A percentile compares a stretch with the other conserved stretches of the same genome.
Conservation (phyloP, 805 yeast genomes). For the Komagataella pastoris region DNA sequence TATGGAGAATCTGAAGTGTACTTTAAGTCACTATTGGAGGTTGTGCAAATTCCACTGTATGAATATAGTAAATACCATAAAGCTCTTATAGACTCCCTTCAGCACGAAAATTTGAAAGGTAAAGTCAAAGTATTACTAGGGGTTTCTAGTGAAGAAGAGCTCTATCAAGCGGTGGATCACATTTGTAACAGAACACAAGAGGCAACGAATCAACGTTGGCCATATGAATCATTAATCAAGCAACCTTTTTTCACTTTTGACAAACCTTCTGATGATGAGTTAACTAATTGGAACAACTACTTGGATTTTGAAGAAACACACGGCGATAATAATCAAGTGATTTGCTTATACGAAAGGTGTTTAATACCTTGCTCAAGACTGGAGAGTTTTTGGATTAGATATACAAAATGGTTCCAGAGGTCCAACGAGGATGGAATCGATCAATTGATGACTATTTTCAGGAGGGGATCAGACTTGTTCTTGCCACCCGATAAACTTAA, state of each 20-base stretch:
- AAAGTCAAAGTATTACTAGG: conserved; percentile 17
- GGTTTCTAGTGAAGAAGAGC: conserved; percentile 9
- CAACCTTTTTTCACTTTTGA: conserved; percentile 42
- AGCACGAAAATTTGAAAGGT: neutral
- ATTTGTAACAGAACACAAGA: conserved; percentile 32
- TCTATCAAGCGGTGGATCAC: conserved; percentile 9
- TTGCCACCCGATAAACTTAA: conserved; percentile 14
- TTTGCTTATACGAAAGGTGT: conserved; percentile 56
- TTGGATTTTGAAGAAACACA: conserved; percentile 29
- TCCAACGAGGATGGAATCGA: conserved; percentile 18
- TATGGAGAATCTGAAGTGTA: conserved; percentile 22
- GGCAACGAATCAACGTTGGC: conserved; percentile 52
- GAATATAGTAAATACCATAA: conserved; percentile 73
- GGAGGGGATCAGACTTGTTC: conserved; percentile 31
- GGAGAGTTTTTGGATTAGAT: conserved; percentile 58
- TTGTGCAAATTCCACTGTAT: conserved; percentile 59
- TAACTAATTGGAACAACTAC: conserved; percentile 49
- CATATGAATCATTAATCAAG: conserved; percentile 52
- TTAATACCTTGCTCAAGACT: conserved; percentile 52
- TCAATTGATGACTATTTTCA: conserved; percentile 23
- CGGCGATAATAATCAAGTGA: conserved; percentile 18
- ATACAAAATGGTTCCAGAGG: conserved; percentile 36
- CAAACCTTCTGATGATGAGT: conserved; percentile 27
- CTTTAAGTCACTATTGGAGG: conserved; percentile 25
- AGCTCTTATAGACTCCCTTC: conserved; percentile 21